phyloP scores from a whole-genome alignment of 345 rosid genomes.

The Rhodamnia rubescens region DNA sequence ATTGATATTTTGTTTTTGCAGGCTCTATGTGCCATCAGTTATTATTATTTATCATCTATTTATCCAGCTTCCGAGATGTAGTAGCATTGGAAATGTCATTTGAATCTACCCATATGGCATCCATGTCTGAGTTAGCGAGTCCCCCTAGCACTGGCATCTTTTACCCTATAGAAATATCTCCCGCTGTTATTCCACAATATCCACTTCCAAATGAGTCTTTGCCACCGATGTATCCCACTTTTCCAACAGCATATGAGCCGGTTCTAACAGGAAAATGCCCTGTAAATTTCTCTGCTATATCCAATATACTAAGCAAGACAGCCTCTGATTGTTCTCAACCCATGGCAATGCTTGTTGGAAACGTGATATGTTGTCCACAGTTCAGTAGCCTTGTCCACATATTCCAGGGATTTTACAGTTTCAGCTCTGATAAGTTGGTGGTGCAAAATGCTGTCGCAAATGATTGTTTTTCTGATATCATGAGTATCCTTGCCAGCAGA shows the following conservation, averaged over 20 bases:
- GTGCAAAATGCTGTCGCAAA: slow-evolving; percentile 51
- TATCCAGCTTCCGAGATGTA: slow-evolving; percentile 61
- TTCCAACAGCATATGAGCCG: slow-evolving; percentile 70
- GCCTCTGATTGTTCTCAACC: slow-evolving; percentile 79
- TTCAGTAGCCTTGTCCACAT: slow-evolving; percentile 71
- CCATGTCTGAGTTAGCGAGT: slow-evolving; percentile 46
- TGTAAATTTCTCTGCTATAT: slow-evolving; percentile 63
- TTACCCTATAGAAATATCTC: slow-evolving; percentile 90
- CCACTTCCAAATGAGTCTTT: slow-evolving; percentile 45
- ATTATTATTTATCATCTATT: slow-evolving; percentile 52
- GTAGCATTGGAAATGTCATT: slow-evolving; percentile 21
- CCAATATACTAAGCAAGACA: slow-evolving; percentile 51
- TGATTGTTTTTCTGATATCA: slow-evolving; percentile 97
- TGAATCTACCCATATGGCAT: slow-evolving; percentile 34
- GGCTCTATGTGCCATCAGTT: slow-evolving; percentile 45
- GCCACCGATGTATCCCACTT: slow-evolving; percentile 82
- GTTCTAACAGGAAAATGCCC: slow-evolving; percentile 86
- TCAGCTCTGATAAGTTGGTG: slow-evolving; percentile 62
- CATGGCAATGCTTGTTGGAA: slow-evolving; percentile 77
- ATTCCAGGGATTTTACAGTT: slow-evolving; percentile 54
- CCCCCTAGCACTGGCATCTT: slow-evolving; percentile 62
- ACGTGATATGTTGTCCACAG: slow-evolving; percentile 95
- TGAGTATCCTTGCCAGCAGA: slow-evolving; percentile 65
- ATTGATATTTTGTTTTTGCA: slow-evolving; percentile 16
- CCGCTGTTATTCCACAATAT: slow-evolving; percentile 60